These are phyloP conservation scores for Eimeria acervulina DNA, from an alignment of 169 alveolate genomes.

Conservation along the genomic window DNA sequence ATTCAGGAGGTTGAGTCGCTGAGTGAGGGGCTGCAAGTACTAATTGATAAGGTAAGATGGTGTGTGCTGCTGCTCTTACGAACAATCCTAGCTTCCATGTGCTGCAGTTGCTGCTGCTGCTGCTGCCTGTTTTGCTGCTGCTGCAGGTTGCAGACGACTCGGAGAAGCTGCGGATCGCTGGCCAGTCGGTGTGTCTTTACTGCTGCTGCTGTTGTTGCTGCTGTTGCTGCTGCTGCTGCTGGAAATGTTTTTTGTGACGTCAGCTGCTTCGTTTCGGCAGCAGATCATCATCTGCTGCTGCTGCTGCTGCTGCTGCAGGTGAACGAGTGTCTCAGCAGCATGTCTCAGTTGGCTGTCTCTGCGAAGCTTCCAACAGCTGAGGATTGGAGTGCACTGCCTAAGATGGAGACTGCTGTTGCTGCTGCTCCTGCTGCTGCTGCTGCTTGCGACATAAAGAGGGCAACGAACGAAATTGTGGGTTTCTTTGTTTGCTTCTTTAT, in stretches of 20 bases:
- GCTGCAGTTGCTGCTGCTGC: constrained; percentile 23
- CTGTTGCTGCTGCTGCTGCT: constrained; percentile 38
- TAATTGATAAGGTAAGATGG: constrained; percentile 12
- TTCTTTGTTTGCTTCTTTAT: background rate
- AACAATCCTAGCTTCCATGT: background rate
- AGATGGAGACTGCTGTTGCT: constrained; percentile 26
- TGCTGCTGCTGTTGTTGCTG: background rate
- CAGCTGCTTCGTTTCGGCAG: background rate
- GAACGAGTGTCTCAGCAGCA: constrained; percentile 47
- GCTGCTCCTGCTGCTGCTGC: constrained; percentile 64
- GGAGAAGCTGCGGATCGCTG: constrained; percentile 53
- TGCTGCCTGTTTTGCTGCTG: background rate
- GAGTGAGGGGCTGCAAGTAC: constrained; percentile 32
- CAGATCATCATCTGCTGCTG: constrained; percentile 20
- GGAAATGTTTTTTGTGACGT: background rate
- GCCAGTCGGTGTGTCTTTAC: constrained; percentile 40
- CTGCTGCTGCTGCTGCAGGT: constrained; percentile 66
- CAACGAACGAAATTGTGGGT: constrained; percentile 26
- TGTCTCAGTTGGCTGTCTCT: constrained; percentile 36
- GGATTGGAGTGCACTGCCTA: constrained; percentile 36
- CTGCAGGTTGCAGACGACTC: constrained; percentile 62
- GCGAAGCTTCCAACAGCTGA: constrained; percentile 45
- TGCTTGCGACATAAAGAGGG: constrained; percentile 26
- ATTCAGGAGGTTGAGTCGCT: constrained; percentile 16
- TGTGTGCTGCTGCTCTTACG: background rate